Evolutionary conservation across 805 yeast species (phyloP).

Genomic region (Sungouiella thailandica): DNA sequence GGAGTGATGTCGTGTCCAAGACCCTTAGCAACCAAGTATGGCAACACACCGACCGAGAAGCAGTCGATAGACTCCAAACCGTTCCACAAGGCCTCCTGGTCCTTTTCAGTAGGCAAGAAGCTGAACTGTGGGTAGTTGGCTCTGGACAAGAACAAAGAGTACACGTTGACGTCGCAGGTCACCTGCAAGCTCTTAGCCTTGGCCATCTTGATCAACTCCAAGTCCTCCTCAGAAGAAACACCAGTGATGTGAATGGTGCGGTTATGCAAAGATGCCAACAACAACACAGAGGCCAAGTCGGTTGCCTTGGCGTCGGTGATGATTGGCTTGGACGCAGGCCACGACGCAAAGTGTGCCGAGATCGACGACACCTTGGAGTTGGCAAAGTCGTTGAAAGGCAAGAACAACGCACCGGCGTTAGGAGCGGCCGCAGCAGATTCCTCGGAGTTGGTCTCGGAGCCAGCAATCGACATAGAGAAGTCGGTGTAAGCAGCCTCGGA

Average conservation of each 20-base stretch:
- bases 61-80: constrained; percentile 71
- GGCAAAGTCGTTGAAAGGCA: constrained; percentile 73
- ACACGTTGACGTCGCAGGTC: constrained; percentile 85
- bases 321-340: constrained; percentile 84
- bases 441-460: constrained; percentile 62
- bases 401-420: constrained; percentile 71
- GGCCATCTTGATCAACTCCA: constrained; percentile 78
- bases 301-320: constrained; percentile 90
- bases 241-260: constrained; percentile 86
- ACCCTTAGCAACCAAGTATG: constrained; percentile 65
- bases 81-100: constrained; percentile 80
- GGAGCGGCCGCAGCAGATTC: constrained; percentile 59
- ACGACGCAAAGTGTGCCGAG: constrained; percentile 70
- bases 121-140: constrained; percentile 65
- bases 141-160: constrained; percentile 70
- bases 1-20: constrained; percentile 56
- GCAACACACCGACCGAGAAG: constrained; percentile 79
- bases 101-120: constrained; percentile 75
- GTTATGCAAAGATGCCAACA: constrained; percentile 82
- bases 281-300: constrained; percentile 85
- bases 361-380: constrained; percentile 71
- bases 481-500: constrained; percentile 69
- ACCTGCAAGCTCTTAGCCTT: constrained; percentile 77
- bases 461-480: constrained; percentile 79
- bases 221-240: constrained; percentile 74